A percentile compares a stretch with the other conserved stretches of the same genome.
Evolutionary conservation across 176 grass and related monocot species (phyloP).

Genomic region (Zea luxurians): DNA sequence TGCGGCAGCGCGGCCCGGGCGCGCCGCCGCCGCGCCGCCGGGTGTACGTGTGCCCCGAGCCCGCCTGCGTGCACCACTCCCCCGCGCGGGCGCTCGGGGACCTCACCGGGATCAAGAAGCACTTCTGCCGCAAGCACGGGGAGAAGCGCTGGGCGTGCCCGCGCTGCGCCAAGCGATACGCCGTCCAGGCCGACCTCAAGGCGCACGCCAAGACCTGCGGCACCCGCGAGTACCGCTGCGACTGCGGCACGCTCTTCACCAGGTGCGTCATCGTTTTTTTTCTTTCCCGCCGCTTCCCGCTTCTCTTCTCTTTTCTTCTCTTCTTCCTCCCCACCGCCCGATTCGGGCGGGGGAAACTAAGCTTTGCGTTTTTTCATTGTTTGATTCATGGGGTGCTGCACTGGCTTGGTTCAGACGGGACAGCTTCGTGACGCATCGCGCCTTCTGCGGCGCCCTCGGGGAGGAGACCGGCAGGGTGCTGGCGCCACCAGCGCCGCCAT

Average conservation of each 20-base stretch:
- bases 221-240: conserved; percentile 85
- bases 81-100: conserved; percentile 68
- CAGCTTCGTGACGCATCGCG: conserved; percentile 63
- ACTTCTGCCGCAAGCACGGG: conserved; percentile 82
- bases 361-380: background rate
- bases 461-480: conserved; percentile 49
- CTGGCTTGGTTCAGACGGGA: conserved; percentile 49
- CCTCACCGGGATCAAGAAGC: conserved; percentile 88
- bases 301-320: background rate
- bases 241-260: conserved; percentile 94
- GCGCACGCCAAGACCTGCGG: conserved; percentile 94
- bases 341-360: background rate
- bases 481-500: conserved; percentile 31
- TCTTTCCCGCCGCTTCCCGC: background rate
- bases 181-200: conserved; percentile 92
- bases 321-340: background rate
- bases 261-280: conserved; percentile 43
- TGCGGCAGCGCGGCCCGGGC: conserved; percentile 57
- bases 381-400: conserved; percentile 15
- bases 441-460: conserved; percentile 62
- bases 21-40: conserved; percentile 48
- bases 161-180: conserved; percentile 88
- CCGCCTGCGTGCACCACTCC: conserved; percentile 58
- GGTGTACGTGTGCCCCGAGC: conserved; percentile 78
- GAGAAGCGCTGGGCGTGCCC: conserved; percentile 86